Evolutionary conservation across 2,329 filamentous ascomycete genomes (phyloP).

Genomic region (Paecilomyces sp.): DNA sequence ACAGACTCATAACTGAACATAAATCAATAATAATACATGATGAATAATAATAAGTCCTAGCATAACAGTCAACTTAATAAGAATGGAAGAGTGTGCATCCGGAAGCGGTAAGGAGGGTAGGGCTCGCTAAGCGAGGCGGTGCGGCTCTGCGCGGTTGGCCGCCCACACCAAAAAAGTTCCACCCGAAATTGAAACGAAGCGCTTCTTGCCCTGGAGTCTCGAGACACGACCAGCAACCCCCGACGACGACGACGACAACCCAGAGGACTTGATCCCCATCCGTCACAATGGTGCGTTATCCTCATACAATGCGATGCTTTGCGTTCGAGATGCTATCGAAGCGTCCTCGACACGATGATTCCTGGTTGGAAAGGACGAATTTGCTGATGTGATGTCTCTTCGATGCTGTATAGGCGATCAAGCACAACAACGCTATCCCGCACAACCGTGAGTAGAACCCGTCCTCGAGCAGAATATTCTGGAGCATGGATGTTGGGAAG

Average conservation of each 20-base stretch:
- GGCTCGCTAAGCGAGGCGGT: conserved; percentile 39
- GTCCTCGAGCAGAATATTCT: conserved; percentile 9
- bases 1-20: no score
- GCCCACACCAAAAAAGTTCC: conserved; percentile 37
- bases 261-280: conserved; percentile 46
- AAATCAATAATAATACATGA: no score
- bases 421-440: conserved; percentile 98
- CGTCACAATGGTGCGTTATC: conserved; percentile 43
- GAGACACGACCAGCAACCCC: conserved; percentile 42
- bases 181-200: conserved; percentile 25
- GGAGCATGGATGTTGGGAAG: conserved; percentile 12
- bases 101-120: conserved; percentile 25
- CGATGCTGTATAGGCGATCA: conserved; percentile 68
- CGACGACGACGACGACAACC: conserved; percentile 34
- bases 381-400: conserved; percentile 16
- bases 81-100: conserved; percentile 5
- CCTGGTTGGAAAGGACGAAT: conserved; percentile 12
- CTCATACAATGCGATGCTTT: conserved; percentile 13
- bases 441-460: conserved; percentile 71
- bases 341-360: conserved; percentile 10
- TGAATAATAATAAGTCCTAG: no score
- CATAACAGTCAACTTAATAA: no score
- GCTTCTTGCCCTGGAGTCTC: conserved; percentile 26
- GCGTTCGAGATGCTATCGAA: conserved; percentile 1
- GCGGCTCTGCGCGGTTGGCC: conserved; percentile 25